These are phyloP conservation scores for Chlamydomonas sp. DNA, from an alignment of 139 green algal genomes.

Conservation along the genomic window DNA sequence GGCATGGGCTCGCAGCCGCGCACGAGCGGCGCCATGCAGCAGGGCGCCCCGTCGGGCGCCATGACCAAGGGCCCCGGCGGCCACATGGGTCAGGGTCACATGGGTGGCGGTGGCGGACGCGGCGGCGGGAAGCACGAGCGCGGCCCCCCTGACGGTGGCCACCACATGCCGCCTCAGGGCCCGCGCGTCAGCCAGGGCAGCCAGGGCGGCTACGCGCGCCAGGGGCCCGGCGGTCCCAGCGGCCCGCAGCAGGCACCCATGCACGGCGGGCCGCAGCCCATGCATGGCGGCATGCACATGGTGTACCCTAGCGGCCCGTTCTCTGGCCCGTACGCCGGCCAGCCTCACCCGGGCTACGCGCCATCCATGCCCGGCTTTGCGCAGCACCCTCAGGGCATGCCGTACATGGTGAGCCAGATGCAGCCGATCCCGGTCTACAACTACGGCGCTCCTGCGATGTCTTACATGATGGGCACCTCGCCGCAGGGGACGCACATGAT, in stretches of 20 bases:
- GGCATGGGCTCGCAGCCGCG: no score
- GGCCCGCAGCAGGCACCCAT: neutral
- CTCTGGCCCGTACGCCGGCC: neutral
- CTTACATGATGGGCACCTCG: neutral
- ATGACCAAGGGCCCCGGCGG: neutral
- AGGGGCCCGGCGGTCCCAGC: neutral
- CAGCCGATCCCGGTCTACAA: neutral
- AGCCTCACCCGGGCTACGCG: neutral
- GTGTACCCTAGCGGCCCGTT: no score
- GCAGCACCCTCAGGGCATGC: neutral
- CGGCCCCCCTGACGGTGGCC: neutral
- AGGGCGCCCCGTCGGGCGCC: neutral
- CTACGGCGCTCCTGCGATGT: neutral
- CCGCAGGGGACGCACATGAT: neutral
- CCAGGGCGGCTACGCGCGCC: neutral
- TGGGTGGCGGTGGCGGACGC: no score
- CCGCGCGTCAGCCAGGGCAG: no score
- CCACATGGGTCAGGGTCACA: neutral
- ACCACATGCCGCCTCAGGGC: neutral
- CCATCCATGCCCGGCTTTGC: neutral
- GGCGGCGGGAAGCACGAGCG: neutral
- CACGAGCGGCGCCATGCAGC: neutral
- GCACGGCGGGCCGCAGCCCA: neutral
- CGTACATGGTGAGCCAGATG: neutral
- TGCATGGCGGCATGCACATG: no score